Base-by-base conservation (phyloP, 306 rosid species). In the Cyamopsis tetragonoloba region DNA sequence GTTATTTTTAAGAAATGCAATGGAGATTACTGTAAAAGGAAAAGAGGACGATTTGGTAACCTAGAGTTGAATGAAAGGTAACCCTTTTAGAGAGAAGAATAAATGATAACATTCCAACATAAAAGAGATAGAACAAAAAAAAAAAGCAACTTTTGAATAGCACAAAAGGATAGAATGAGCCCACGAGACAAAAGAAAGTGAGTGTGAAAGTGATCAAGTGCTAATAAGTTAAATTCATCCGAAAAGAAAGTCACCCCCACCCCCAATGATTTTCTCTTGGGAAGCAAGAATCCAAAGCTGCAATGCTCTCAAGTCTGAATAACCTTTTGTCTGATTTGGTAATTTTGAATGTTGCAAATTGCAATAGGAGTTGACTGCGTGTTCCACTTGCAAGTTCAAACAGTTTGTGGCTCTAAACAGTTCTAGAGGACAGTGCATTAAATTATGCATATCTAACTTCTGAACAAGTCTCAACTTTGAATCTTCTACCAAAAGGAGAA, bases 211-310 rank as follows among this genome's bases (percentile, higher is more conserved):
- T 54, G n/a, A n/a, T 41, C 55, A 20, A 14, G 1, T 85, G 31
- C 44, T 82, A 78, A n/a, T n/a, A n/a, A n/a, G n/a, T 38, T 85
- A 80, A 84, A 73, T 82, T 80, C 83, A 60, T 61, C 55, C 72
- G 60, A 15, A 22, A 71, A 76, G 60, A 12, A 47, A 56, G 47
- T 56, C 35, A n/a, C n/a, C n/a, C n/a, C n/a, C n/a, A n/a, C n/a
- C 28, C 18, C 75, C 42, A 54, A 78, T 71, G 70, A 82, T 80
- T 77, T 69, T 80, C 64, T 27, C 78, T 79, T 73, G 89, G 34
- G 17, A 27, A 67, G 69, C 79, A 81, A 85, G 96, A 85, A 89
- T 89, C 95, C 96, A 75, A 92, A 70, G 95, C 81, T 70, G 43
- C 48, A 73, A 61, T 34, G 57, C 68, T 56, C 74, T 42, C 59